Evolutionary conservation across 306 rosid species (phyloP).

Genomic region (Gillenia trifoliata): DNA sequence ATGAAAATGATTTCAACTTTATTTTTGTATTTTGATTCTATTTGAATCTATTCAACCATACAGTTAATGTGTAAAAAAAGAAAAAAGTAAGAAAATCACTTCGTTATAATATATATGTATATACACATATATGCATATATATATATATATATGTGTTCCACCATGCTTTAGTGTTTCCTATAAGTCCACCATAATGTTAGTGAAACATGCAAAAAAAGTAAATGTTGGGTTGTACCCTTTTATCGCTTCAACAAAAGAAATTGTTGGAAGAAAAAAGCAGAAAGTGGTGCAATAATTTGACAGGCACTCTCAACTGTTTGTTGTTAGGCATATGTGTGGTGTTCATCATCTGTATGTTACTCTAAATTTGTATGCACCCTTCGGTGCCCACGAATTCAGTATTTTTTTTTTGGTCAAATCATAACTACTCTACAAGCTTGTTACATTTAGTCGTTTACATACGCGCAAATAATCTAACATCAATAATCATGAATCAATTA

Average conservation of each 20-base stretch:
- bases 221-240: constrained; percentile 34
- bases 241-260: constrained; percentile 16
- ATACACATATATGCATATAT: too few species aligned
- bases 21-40: too few species aligned
- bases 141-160: background rate
- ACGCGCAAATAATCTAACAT: too few species aligned
- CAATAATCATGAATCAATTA: background rate
- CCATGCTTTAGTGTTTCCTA: background rate
- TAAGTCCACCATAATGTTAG: constrained; percentile 6
- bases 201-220: constrained; percentile 39
- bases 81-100: too few species aligned
- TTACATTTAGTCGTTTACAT: background rate
- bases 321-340: constrained; percentile 20
- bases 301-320: constrained; percentile 34
- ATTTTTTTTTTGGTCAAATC: background rate
- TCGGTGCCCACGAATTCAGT: constrained; percentile 21
- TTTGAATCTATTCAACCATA: too few species aligned
- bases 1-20: background rate
- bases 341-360: constrained; percentile 21
- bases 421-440: background rate
- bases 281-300: constrained; percentile 42
- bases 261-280: constrained; percentile 26
- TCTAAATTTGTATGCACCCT: constrained; percentile 25
- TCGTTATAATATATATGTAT: too few species aligned
- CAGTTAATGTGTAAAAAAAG: too few species aligned